Base-by-base conservation (phyloP, 176 grass and related monocot species). In the Tillandsia leiboldiana region DNA sequence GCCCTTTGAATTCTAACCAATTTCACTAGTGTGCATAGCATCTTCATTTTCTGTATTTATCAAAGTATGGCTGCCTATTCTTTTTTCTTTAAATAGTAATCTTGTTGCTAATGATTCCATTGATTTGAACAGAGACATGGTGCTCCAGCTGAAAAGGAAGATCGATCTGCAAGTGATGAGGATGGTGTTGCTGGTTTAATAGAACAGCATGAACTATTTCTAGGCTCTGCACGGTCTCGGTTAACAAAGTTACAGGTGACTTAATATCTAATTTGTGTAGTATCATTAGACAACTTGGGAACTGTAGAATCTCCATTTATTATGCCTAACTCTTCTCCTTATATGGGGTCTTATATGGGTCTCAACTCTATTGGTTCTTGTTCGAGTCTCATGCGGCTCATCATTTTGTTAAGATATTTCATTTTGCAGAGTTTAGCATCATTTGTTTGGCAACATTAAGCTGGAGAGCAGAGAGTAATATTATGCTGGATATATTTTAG, bases 211-310 rank as follows among this genome's bases (percentile, higher is more conserved):
- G 87, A 82, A 1, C 58, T 76, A 73, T 99, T 93, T 85, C n/a
- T 93, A 65, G 88, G 85, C 48, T 79, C 80, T 64, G 79, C 87
- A 71, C 77, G 87, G 28, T 86, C 94, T 73, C 83, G 82, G 20
- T 51, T 93, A 63, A 99, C 84, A 66, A 99, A 99, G 78, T 69
- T 99, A 72, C 90, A 90, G 90, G 94, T 99, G 67, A 14, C 72
- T 59, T 54, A 52, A 61, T 52, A 50, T 68, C 72, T 50, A 17
- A 26, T 23, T 5, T 17, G 15, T 20, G 15, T 59, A 57, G 20
- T 22, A 59, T 59, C n/a, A 59, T 61, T 61, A 18, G 14, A n/a
- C 22, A 7, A 14, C 15, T 61, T 61, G 56, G 10, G 13, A 20
- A 61, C 22, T 61, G 22, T 61, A 61, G 9, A 61, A 1, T 61